These are phyloP conservation scores for Cytospora piceicola DNA, from an alignment of 2,329 filamentous ascomycete genomes.

Conservation along the genomic window DNA sequence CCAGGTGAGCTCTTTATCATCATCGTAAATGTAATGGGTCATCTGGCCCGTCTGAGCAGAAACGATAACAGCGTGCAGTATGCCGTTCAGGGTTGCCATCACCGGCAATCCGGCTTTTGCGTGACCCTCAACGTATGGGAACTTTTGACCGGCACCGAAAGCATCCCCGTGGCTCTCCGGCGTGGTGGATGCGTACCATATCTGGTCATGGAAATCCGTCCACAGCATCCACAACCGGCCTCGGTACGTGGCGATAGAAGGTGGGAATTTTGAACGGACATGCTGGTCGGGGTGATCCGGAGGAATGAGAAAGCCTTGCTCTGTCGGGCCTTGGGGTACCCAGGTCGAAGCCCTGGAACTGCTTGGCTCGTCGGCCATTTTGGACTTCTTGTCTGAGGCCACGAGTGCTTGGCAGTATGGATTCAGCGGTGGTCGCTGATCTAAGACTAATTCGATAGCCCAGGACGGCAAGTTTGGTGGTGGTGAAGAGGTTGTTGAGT, in stretches of 20 bases:
- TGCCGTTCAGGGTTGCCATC: conserved; percentile 40
- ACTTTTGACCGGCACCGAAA: conserved; percentile 37
- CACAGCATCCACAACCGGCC: conserved; percentile 44
- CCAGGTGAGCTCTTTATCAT: conserved; percentile 37
- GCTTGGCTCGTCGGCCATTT: neutral
- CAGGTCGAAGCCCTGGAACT: conserved; percentile 32
- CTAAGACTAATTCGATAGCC: conserved; percentile 1
- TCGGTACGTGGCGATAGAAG: conserved; percentile 41
- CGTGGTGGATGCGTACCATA: conserved; percentile 41
- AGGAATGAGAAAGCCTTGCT: conserved; percentile 35
- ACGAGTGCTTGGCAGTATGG: conserved; percentile 7
- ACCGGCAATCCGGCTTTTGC: conserved; percentile 38
- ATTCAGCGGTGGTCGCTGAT: neutral
- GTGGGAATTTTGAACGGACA: conserved; percentile 40
- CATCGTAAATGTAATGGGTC: conserved; percentile 41
- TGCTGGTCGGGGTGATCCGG: conserved; percentile 32
- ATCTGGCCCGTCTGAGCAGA: conserved; percentile 36
- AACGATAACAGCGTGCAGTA: conserved; percentile 41
- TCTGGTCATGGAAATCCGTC: conserved; percentile 36
- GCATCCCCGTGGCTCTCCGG: conserved; percentile 32
- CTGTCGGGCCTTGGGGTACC: conserved; percentile 39
- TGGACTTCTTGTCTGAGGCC: conserved; percentile 1
- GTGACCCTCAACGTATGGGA: conserved; percentile 32
- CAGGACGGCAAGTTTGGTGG: neutral
- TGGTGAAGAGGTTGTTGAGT: neutral